Percentiles rank a stretch among this genome's conserved stretches.
Conservation (phyloP, 345 rosid genomes). For the Citrus trifoliata region DNA sequence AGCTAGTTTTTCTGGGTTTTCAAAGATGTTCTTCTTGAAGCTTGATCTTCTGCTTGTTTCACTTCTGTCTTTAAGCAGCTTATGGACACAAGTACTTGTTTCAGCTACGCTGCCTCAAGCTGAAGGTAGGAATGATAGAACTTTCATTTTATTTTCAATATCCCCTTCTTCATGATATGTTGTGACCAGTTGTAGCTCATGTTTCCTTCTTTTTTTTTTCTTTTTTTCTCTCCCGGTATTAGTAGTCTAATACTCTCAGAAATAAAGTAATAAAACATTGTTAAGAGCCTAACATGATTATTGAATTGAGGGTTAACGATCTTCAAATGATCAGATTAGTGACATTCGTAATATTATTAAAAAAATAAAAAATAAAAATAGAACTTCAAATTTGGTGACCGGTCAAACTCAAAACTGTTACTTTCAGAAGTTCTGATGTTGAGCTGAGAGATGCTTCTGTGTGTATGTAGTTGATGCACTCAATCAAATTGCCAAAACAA, state of each 20-base stretch:
- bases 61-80: conserved; percentile 20
- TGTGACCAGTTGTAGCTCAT: not conserved
- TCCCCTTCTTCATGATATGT: not conserved
- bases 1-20: not conserved
- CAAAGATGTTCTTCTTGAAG: not conserved
- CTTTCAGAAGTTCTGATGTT: not conserved
- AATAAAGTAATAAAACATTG: too few species aligned
- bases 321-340: not conserved
- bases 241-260: not conserved
- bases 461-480: conserved; percentile 45
- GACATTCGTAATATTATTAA: too few species aligned
- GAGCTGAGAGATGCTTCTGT: not conserved
- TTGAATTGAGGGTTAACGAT: not conserved
- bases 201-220: not conserved
- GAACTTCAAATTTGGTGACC: not conserved
- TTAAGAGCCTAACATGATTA: not conserved
- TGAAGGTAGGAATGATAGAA: conserved; percentile 28
- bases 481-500: conserved; percentile 33
- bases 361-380: too few species aligned
- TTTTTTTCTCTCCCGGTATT: not conserved
- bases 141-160: not conserved
- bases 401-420: not conserved
- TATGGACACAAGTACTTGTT: conserved; percentile 9
- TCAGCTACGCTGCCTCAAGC: conserved; percentile 33
- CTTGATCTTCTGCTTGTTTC: not conserved